Base-by-base conservation (phyloP, 2,329 filamentous ascomycete genomes). In the Penicillium nordicum region DNA sequence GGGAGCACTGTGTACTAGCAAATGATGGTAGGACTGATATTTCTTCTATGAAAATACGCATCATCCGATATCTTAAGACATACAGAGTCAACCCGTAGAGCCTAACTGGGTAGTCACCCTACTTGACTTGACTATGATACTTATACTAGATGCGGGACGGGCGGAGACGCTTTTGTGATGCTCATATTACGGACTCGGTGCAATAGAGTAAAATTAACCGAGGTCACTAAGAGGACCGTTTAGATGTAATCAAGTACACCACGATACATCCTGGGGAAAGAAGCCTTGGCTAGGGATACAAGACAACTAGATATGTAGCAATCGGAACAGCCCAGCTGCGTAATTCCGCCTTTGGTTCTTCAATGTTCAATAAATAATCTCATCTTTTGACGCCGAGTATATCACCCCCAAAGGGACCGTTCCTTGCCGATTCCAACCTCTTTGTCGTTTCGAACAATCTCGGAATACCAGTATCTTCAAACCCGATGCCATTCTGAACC, bases 401-500 rank as follows among this genome's bases (percentile, higher is more conserved):
- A 32, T 34, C 43, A 23, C 43, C 43, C 1, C 43, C 43, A 1
- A 12, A 6, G 9, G 29, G 43, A 4, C 43, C 43, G 4, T 23
- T 23, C 6, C 12, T 45, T 14, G 29, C 29, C n/a, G 10, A 16
- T 5, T 45, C 43, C 4, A 45, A 29, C 11, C 43, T 45, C 18
- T 45, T 32, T 7, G 43, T 45, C 12, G 72, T 70, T 55, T 72
- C 67, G 53, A 72, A 76, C 6, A 73, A 57, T 6, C 66, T 61
- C 7, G 74, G 74, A 27, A 77, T 51, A 1, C 60, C 54, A 6
- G 67, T 68, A 10, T 66, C 62, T 5, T 69, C 69, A 10, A 74
- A 71, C 4, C 57, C 50, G 25, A 63, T 63, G 27, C 61, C 62
- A 3, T 66, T 64, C 10, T 65, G 53, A 57, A 87, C 79, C 80